phyloP scores from a whole-genome alignment of 2,329 filamentous ascomycete genomes.

The Ceratocystis variospora region DNA sequence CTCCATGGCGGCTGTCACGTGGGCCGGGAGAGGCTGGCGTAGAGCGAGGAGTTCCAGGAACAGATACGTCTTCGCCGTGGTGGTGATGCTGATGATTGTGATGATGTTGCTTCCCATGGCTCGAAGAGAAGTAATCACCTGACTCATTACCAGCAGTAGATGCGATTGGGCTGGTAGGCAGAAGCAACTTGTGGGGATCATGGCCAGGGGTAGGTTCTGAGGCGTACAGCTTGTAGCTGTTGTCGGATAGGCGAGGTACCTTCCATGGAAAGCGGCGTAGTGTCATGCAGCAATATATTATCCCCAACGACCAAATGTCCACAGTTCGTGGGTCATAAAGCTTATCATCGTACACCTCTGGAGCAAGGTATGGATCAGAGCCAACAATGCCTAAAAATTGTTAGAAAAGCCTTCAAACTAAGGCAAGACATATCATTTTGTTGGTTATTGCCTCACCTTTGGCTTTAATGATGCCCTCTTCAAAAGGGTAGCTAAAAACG shows the following conservation, averaged over 20 bases:
- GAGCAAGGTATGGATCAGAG: slow-evolving; percentile 89
- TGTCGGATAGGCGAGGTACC: slow-evolving; percentile 77
- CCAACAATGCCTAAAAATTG: slow-evolving; percentile 46
- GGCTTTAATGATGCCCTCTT: slow-evolving; percentile 69
- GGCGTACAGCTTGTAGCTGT: slow-evolving; percentile 87
- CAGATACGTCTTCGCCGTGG: background rate
- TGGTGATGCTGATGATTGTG: slow-evolving; percentile 6
- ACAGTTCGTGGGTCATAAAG: slow-evolving; percentile 90
- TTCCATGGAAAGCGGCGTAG: slow-evolving; percentile 95
- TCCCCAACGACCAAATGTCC: slow-evolving; percentile 95
- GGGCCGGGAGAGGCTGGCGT: slow-evolving; percentile 11
- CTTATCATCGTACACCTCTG: slow-evolving; percentile 86
- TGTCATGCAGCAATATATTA: slow-evolving; percentile 99
- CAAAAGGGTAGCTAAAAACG: slow-evolving; percentile 94
- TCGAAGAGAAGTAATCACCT: slow-evolving; percentile 13
- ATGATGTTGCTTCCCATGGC: slow-evolving; percentile 10
- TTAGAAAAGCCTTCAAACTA: slow-evolving; percentile 19
- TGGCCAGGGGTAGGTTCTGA: slow-evolving; percentile 67
- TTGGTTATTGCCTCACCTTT: slow-evolving; percentile 45
- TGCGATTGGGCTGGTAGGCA: slow-evolving; percentile 32
- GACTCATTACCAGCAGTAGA: slow-evolving; percentile 15
- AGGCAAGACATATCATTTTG: background rate
- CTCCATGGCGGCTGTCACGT: slow-evolving; percentile 4
- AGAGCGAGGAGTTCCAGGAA: slow-evolving; percentile 13
- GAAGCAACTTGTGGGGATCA: slow-evolving; percentile 40